These are phyloP conservation scores for Lipomyces mesembrius DNA, from an alignment of 805 yeast species.

Conservation along the genomic window DNA sequence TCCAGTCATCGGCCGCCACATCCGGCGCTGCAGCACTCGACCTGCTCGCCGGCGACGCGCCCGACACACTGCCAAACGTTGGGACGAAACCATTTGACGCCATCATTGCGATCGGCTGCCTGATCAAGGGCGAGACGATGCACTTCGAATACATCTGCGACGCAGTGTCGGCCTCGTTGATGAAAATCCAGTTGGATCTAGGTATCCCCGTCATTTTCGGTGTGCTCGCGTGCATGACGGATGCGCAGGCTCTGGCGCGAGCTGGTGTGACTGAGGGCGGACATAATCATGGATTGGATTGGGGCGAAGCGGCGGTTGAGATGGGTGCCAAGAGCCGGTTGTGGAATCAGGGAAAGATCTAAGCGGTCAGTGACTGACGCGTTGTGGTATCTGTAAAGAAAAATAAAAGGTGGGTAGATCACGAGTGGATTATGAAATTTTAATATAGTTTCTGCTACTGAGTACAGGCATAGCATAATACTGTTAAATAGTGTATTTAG, in stretches of 20 bases:
- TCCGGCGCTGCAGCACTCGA: conserved; percentile 29
- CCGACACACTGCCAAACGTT: conserved; percentile 8
- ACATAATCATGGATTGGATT: conserved; percentile 96
- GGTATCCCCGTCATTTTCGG: conserved; percentile 89
- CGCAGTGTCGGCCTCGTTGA: conserved; percentile 79
- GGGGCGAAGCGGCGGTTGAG: conserved; percentile 99
- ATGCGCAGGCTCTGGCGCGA: conserved; percentile 89
- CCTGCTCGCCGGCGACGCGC: conserved; percentile 28
- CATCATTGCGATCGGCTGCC: conserved; percentile 88
- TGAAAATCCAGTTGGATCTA: conserved; percentile 74
- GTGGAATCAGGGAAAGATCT: conserved; percentile 35
- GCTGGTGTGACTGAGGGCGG: conserved; percentile 79
- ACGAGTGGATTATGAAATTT: background rate
- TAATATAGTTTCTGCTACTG: background rate
- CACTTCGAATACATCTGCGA: conserved; percentile 98
- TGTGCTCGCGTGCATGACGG: conserved; percentile 88
- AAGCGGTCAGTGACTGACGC: background rate
- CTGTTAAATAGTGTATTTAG: background rate
- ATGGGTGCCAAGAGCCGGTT: conserved; percentile 58
- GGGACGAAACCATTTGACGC: conserved; percentile 62
- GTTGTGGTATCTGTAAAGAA: background rate
- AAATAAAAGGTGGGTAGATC: background rate
- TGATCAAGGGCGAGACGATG: conserved; percentile 96
- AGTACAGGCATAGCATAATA: background rate
- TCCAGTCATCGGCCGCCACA: conserved; percentile 19